Evolutionary conservation across 768 basidiomycete species (phyloP).

Genomic region (Gelatoporia subvermispora): DNA sequence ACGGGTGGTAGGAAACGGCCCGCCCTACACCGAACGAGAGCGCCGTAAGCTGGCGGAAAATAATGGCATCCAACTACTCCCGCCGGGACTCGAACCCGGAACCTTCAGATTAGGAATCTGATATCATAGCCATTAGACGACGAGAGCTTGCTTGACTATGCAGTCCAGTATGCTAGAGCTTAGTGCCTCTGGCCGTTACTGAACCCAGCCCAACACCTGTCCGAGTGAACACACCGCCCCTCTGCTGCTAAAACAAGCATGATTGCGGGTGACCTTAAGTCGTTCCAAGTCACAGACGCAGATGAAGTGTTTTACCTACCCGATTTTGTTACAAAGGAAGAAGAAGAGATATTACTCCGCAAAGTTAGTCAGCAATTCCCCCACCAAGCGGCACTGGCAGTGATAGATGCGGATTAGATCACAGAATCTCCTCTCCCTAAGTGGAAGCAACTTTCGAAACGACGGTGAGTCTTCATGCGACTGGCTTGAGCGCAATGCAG

Average conservation of each 20-base stretch:
- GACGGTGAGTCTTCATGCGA: slow-evolving; percentile 45
- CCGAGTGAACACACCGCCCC: slow-evolving; percentile 4
- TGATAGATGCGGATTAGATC: slow-evolving; percentile 45
- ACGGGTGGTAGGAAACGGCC: too few relatives aligned
- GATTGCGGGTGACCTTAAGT: too few relatives aligned
- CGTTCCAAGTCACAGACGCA: slow-evolving; percentile 5
- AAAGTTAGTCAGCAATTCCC: slow-evolving; percentile 45
- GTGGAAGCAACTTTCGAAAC: slow-evolving; percentile 74
- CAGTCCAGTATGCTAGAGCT: not conserved
- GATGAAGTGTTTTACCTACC: slow-evolving; percentile 64
- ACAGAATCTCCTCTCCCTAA: slow-evolving; percentile 69
- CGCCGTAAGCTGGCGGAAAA: not conserved
- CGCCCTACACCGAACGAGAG: too few relatives aligned
- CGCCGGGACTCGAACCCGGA: slow-evolving; percentile 19
- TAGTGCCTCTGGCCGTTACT: not conserved
- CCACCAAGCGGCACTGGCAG: slow-evolving; percentile 4
- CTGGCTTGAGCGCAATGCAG: not conserved
- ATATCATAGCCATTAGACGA: slow-evolving; percentile 19
- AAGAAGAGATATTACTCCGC: slow-evolving; percentile 72
- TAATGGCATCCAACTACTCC: slow-evolving; percentile 6
- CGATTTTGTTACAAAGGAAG: slow-evolving; percentile 65
- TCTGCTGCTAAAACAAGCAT: too few relatives aligned
- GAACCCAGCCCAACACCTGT: too few relatives aligned
- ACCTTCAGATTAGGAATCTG: slow-evolving; percentile 18
- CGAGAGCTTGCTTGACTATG: slow-evolving; percentile 8